Conservation (phyloP, 2,329 filamentous ascomycete species). For the Bipolaris cookei region DNA sequence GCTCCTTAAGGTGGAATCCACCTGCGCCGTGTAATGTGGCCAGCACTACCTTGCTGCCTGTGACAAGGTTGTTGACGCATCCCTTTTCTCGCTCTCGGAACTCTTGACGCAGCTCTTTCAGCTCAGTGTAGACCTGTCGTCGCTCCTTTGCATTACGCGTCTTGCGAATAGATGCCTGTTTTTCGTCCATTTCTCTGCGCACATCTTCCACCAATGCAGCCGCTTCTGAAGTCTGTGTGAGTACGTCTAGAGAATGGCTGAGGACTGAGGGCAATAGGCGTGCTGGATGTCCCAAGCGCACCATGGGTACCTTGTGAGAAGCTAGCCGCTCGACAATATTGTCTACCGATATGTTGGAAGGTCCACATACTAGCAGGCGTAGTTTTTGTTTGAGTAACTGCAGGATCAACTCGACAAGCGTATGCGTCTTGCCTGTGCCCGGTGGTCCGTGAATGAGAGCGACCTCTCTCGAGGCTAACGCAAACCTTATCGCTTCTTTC, state of each 20-base stretch:
- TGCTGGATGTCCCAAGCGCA: slow-evolving; percentile 91
- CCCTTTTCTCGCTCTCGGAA: slow-evolving; percentile 82
- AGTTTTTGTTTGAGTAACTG: slow-evolving; percentile 78
- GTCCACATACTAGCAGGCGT: slow-evolving; percentile 89
- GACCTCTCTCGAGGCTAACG: slow-evolving; percentile 79
- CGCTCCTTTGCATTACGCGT: slow-evolving; percentile 81
- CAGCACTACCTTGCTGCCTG: slow-evolving; percentile 83
- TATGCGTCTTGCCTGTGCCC: slow-evolving; percentile 96
- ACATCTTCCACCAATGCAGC: slow-evolving; percentile 90
- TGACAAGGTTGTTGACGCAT: slow-evolving; percentile 78
- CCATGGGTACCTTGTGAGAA: slow-evolving; percentile 81
- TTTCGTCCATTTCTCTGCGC: slow-evolving; percentile 88
- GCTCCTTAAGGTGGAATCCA: slow-evolving; percentile 77
- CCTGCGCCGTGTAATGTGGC: slow-evolving; percentile 93
- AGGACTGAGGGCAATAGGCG: slow-evolving; percentile 86
- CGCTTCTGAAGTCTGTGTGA: slow-evolving; percentile 89
- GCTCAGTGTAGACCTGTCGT: slow-evolving; percentile 79
- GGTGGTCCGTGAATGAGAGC: slow-evolving; percentile 94
- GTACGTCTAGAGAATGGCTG: slow-evolving; percentile 86
- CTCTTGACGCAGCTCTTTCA: slow-evolving; percentile 86
- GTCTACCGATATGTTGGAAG: slow-evolving; percentile 96
- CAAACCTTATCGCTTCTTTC: slow-evolving; percentile 74
- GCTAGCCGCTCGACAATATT: slow-evolving; percentile 95
- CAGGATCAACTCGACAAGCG: slow-evolving; percentile 91
- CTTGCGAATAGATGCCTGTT: slow-evolving; percentile 87